Percentiles rank a stretch among this genome's conserved stretches.
These are phyloP conservation scores for Chlorella sp. DNA, from an alignment of 139 green algal genomes.

Conservation along the genomic window DNA sequence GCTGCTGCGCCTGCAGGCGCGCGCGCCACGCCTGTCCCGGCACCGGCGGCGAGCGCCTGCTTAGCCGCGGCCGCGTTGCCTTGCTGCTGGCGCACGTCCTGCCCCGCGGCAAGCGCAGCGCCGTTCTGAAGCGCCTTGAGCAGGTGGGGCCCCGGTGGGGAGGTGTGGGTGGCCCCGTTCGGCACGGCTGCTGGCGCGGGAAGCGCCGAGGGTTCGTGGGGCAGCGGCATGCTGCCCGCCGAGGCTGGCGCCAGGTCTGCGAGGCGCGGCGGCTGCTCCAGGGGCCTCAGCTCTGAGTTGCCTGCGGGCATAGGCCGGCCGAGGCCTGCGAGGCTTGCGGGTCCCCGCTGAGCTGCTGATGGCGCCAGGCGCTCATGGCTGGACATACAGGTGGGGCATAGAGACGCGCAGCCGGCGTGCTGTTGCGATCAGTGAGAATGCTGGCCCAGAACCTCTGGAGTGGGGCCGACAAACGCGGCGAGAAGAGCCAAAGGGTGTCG, in stretches of 20 bases:
- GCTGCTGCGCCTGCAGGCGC: background rate
- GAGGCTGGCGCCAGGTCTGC: background rate
- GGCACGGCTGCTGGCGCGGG: background rate
- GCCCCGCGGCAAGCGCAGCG: background rate
- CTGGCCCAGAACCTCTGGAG: too few species aligned
- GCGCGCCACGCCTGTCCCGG: background rate
- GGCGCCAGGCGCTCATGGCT: too few species aligned
- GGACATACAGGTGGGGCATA: too few species aligned
- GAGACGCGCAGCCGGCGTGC: too few species aligned
- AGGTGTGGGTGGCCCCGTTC: too few species aligned
- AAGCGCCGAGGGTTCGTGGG: slow-evolving; percentile 23
- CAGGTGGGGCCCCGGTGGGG: background rate
- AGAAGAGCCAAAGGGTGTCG: too few species aligned
- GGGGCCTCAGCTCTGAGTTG: background rate
- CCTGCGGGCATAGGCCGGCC: too few species aligned
- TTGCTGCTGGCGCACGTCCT: background rate
- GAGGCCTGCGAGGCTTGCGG: too few species aligned
- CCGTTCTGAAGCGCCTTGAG: background rate
- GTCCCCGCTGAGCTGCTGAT: too few species aligned
- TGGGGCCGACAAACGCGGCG: too few species aligned
- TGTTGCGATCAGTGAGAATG: too few species aligned
- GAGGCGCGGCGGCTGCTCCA: background rate
- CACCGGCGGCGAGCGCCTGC: background rate
- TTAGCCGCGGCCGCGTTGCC: background rate
- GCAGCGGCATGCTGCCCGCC: background rate